Conservation (phyloP, 805 yeast species). For the Maudiozyma bulderi region DNA sequence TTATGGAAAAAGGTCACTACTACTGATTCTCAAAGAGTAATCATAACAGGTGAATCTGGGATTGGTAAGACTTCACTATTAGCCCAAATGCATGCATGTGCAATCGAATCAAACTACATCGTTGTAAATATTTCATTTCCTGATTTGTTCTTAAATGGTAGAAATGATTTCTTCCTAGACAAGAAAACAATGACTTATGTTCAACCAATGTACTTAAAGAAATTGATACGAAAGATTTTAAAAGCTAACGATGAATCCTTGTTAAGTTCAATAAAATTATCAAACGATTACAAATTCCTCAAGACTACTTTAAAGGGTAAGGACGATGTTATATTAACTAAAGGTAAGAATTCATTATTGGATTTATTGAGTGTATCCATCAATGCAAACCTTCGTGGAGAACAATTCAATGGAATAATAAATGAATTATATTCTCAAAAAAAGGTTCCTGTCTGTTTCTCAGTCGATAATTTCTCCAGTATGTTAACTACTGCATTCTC, state of each 20-base stretch:
- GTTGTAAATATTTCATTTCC: conserved; percentile 60
- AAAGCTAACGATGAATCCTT: conserved; percentile 35
- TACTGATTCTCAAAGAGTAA: conserved; percentile 39
- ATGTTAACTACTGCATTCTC: conserved; percentile 47
- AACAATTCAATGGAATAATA: conserved; percentile 44
- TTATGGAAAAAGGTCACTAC: conserved; percentile 33
- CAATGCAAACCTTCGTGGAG: conserved; percentile 32
- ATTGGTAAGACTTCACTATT: conserved; percentile 69
- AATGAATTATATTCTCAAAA: conserved; percentile 46
- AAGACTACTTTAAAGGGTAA: conserved; percentile 27
- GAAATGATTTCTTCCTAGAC: conserved; percentile 56
- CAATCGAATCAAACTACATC: conserved; percentile 41
- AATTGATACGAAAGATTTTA: conserved; percentile 44
- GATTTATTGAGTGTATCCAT: conserved; percentile 35
- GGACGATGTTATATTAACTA: conserved; percentile 17
- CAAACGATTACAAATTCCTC: conserved; percentile 28
- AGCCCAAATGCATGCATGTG: conserved; percentile 40
- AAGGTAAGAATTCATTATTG: conserved; percentile 29
- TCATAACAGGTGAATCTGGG: conserved; percentile 64
- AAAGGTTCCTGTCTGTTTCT: conserved; percentile 47
- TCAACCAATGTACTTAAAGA: conserved; percentile 70
- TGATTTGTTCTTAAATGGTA: conserved; percentile 56
- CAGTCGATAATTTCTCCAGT: conserved; percentile 69
- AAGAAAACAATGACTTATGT: conserved; percentile 40
- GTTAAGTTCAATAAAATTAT: conserved; percentile 29